phyloP scores from a whole-genome alignment of 1,284 basidiomycete genomes.

The Ceratobasidium sp. region DNA sequence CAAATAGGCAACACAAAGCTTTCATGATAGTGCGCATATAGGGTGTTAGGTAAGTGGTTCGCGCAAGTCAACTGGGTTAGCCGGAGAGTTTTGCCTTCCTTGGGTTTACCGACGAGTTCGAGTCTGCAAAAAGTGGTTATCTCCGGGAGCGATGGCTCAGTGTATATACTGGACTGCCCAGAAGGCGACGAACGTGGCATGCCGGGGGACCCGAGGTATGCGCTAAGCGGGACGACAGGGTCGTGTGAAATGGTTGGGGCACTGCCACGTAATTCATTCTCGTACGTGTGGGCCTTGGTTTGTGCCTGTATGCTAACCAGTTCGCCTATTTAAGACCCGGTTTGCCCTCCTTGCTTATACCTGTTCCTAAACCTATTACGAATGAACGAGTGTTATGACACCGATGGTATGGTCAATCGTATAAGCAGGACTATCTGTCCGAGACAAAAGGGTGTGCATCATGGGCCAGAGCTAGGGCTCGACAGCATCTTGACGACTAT shows the following conservation, averaged over 20 bases:
- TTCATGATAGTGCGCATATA: not conserved
- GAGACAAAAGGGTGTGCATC: conserved; percentile 47
- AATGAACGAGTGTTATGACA: no score
- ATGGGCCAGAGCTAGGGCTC: conserved; percentile 55
- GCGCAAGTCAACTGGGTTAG: conserved; percentile 58
- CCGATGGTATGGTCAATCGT: not conserved
- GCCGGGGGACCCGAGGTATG: conserved; percentile 59
- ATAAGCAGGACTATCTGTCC: not conserved
- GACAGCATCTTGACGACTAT: conserved; percentile 54
- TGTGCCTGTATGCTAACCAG: no score
- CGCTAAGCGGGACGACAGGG: conserved; percentile 56
- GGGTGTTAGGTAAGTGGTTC: conserved; percentile 45
- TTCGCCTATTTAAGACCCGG: no score
- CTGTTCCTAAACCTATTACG: no score
- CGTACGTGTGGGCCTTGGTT: no score
- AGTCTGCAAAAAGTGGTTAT: conserved; percentile 52
- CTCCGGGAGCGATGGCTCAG: conserved; percentile 36
- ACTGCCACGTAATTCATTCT: no score
- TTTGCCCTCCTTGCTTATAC: no score
- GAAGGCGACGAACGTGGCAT: conserved; percentile 51
- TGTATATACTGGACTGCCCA: not conserved
- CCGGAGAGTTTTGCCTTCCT: conserved; percentile 64
- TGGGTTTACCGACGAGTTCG: conserved; percentile 54
- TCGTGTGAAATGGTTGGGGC: no score
- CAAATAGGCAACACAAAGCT: conserved; percentile 46